phyloP scores from a whole-genome alignment of 345 rosid genomes.

The Eucalyptus dawsonii region DNA sequence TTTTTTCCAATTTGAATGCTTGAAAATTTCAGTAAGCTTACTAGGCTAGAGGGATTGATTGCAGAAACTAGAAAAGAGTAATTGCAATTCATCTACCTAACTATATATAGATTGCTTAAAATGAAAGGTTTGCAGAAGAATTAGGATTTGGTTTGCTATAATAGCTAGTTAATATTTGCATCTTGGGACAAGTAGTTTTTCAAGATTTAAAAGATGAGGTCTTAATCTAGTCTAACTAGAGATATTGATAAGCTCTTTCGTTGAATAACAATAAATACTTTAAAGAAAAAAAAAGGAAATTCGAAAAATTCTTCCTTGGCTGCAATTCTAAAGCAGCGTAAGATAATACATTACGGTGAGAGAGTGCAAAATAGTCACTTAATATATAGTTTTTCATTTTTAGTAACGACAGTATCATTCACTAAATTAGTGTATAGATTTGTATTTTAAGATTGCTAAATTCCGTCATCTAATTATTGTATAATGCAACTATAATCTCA shows the following conservation, averaged over 20 bases:
- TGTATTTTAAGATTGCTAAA: background rate
- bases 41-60: background rate
- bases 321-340: background rate
- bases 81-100: background rate
- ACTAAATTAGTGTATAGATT: background rate
- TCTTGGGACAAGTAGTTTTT: background rate
- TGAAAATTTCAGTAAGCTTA: background rate
- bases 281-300: background rate
- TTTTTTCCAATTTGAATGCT: background rate
- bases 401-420: background rate
- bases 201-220: background rate
- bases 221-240: background rate
- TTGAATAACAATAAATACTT: background rate
- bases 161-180: too few species aligned
- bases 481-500: too few species aligned
- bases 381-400: background rate
- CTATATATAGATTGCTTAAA: background rate
- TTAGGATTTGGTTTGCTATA: background rate
- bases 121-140: background rate
- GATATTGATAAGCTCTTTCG: background rate
- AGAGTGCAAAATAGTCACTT: background rate
- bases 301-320: background rate
- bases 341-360: background rate
- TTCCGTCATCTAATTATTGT: too few species aligned
- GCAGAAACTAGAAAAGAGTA: background rate